These are phyloP conservation scores for Camelina sativa DNA, from an alignment of 345 rosid genomes.

Conservation along the genomic window DNA sequence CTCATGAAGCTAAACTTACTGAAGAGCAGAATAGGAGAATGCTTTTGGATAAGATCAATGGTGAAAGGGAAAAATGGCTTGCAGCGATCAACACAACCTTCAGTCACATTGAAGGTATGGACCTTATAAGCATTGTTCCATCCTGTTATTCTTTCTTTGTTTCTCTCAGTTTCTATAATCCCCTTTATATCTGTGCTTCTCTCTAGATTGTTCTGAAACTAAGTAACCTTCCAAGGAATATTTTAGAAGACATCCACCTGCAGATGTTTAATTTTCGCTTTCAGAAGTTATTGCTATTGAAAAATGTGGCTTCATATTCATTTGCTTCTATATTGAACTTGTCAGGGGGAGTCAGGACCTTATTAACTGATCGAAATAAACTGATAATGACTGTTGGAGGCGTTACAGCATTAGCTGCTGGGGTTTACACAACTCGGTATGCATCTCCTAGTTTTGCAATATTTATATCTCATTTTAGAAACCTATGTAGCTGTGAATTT, in stretches of 20 bases:
- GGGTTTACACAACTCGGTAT: conserved; percentile 92
- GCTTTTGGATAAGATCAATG: conserved; percentile 80
- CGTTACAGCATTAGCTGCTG: conserved; percentile 93
- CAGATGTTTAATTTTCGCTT: neutral
- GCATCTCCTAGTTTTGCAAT: neutral
- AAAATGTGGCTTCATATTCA: neutral
- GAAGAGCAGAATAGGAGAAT: conserved; percentile 90
- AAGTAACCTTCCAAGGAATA: neutral
- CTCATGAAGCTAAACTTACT: conserved; percentile 84
- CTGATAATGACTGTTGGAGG: conserved; percentile 97
- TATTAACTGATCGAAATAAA: conserved; percentile 79
- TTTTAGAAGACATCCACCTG: neutral
- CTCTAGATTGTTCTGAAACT: neutral
- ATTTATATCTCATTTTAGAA: neutral
- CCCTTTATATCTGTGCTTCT: too few species aligned
- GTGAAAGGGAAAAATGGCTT: conserved; percentile 97
- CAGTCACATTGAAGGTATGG: conserved; percentile 87
- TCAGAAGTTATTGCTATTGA: neutral
- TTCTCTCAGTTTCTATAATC: too few species aligned
- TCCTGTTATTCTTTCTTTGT: conserved; percentile 22
- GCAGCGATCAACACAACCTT: conserved; percentile 91
- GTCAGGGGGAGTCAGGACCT: conserved; percentile 80
- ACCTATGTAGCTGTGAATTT: neutral
- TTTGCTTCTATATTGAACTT: conserved; percentile 23
- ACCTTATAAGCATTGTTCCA: conserved; percentile 19